Base-by-base conservation (phyloP, 2,329 filamentous ascomycete species). In the Diplodia scrobiculata region DNA sequence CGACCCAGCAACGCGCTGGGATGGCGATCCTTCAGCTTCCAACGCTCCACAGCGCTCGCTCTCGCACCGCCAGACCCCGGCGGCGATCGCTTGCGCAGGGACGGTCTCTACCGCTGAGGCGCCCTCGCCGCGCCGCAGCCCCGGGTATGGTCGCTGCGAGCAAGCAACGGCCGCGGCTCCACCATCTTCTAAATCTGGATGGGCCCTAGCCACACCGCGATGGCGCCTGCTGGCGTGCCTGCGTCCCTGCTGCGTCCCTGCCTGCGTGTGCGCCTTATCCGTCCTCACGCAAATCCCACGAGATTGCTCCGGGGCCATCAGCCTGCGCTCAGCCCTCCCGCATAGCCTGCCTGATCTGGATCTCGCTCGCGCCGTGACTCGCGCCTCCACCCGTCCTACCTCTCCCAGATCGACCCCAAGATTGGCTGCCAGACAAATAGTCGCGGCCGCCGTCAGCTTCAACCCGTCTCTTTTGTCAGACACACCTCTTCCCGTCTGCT, bases 181-280 rank as follows among this genome's bases (percentile, higher is more conserved):
- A 65, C 62, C 63, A 45, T 48, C 38, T 65, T 54, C 63, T 65
- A 65, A 65, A 54, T 65, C 63, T 50, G 63, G 50, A 51, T 29
- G 25, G 25, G 58, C 58, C 58, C 58, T 62, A 65, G 63, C 50
- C 63, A 53, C 38, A 53, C 63, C 63, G 50, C 59, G 45, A 21
- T 51, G 27, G 36, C 55, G 29, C 29, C 32, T 27, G 11, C 34
- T 10, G 21, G 10, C 29, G 58, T 50, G 62, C 48, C 25, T 47
- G 38, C 17, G 41, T 50, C 55, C 55, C 45, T 60, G 55, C 25
- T 47, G 38, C 17, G 41, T 50, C 55, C 55, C 45, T 60, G 55
- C 55, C 25, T 48, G 55, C 55, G 19, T 38, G 50, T 65, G 50
- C 50, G 52, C 52, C 63, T 55, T 55, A 65, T 48, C 63, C 51